phyloP scores from a whole-genome alignment of 1,139 yeast species.

The Candida glucosophila region DNA sequence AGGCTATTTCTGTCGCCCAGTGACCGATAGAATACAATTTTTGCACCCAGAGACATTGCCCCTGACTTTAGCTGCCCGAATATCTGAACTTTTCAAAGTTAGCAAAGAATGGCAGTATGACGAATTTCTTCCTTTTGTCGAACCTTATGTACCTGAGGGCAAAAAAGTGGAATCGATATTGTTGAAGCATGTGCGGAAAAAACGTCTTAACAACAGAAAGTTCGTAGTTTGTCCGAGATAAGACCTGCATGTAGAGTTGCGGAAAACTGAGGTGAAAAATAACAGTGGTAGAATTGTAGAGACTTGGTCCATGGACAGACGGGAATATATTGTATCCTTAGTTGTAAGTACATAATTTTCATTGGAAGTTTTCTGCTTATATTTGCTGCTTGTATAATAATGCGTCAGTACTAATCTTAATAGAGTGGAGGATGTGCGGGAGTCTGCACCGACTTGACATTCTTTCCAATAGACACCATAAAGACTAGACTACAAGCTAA shows the following conservation, averaged over 20 bases:
- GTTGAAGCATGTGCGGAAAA: conserved; percentile 68
- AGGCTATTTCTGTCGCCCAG: conserved; percentile 49
- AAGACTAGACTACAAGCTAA: conserved; percentile 92
- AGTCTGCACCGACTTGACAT: conserved; percentile 85
- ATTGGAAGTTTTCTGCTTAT: no score
- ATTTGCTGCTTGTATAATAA: no score
- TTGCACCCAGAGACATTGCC: conserved; percentile 35
- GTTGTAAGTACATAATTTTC: conserved; percentile 22
- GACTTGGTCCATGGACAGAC: no score
- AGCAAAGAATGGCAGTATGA: conserved; percentile 62
- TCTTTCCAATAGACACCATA: conserved; percentile 92
- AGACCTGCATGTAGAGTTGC: conserved; percentile 5
- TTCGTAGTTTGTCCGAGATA: conserved; percentile 14
- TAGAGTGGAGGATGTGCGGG: conserved; percentile 95
- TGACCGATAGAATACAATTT: conserved; percentile 38
- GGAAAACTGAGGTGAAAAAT: no score
- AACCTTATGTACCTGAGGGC: conserved; percentile 44
- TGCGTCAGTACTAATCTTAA: conserved; percentile 6
- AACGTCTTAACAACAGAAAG: conserved; percentile 42
- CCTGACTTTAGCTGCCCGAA: conserved; percentile 41
- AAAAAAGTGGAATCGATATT: conserved; percentile 62
- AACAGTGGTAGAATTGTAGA: no score
- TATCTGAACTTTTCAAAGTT: conserved; percentile 52
- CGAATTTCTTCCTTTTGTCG: conserved; percentile 66
- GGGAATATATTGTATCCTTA: conserved; percentile 18